Evolutionary conservation across 1,284 basidiomycete genomes (phyloP).

Genomic region (Boletus semigastroideus): DNA sequence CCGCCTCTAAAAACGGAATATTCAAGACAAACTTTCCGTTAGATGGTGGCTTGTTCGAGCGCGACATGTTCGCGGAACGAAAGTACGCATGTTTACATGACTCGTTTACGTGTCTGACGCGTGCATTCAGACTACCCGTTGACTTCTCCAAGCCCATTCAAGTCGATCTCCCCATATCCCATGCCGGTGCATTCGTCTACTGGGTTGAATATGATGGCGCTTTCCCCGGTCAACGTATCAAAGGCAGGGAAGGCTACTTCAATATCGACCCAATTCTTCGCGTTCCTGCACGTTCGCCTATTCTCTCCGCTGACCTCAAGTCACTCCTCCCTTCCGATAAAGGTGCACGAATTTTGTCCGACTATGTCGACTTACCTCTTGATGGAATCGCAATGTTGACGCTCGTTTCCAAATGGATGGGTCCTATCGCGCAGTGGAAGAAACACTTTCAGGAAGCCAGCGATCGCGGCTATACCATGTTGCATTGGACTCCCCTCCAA

Average conservation of each 20-base stretch:
- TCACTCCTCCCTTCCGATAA: constrained; percentile 51
- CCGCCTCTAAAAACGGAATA: constrained; percentile 83
- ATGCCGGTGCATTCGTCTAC: constrained; percentile 92
- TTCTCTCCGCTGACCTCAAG: constrained; percentile 59
- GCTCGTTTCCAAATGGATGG: constrained; percentile 97
- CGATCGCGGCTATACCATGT: constrained; percentile 91
- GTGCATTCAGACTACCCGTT: constrained; percentile 61
- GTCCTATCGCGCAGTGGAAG: constrained; percentile 73
- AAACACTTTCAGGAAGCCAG: constrained; percentile 79
- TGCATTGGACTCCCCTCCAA: constrained; percentile 94
- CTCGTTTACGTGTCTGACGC: constrained; percentile 9
- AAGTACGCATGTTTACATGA: constrained; percentile 47
- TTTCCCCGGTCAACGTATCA: constrained; percentile 55
- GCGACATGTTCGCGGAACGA: constrained; percentile 75
- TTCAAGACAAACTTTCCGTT: constrained; percentile 95
- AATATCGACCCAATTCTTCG: constrained; percentile 90
- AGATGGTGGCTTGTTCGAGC: constrained; percentile 82
- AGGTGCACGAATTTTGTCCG: constrained; percentile 47
- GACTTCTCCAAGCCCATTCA: constrained; percentile 87
- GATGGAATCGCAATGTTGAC: constrained; percentile 87
- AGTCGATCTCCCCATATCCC: constrained; percentile 91
- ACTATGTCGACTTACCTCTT: constrained; percentile 69
- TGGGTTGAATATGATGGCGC: constrained; percentile 87
- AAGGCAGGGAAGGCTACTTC: constrained; percentile 88
- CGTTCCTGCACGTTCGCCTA: constrained; percentile 66